Evolutionary conservation across 108 stramenopile species (phyloP), one percentile per base, ranked within the genome.

Genomic region (Skeletonema grethae): DNA sequence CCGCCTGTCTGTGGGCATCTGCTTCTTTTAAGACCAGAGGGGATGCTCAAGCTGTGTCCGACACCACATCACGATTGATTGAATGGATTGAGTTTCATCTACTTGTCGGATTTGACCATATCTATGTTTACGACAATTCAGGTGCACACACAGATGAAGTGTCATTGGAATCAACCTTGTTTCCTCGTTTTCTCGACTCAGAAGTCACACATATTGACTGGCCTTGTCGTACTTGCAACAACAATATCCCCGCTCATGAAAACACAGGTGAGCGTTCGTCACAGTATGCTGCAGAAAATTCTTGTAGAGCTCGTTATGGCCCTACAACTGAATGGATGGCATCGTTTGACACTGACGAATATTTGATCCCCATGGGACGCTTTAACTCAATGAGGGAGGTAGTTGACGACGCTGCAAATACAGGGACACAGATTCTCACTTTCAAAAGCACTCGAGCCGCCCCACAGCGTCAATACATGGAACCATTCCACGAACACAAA

Each of bases 31-130:
- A 75, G 43, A 67, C 83, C 75, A 71, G 93, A 35, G 88, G 93
- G 31, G 73, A 70, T 36, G 85, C 75, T 30, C 60, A 79, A 28
- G 43, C 73, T 8, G 73, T 88, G 4, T 63, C 65, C 11, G 89
- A 90, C 70, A 88, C 89, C 11, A 45, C 57, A 18, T 45, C 24
- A 35, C 73, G 94, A 57, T 48, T 90, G 57, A 70, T 70, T 7
- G 94, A 95, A 77, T 95, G 94, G 94, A 82, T 95, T 46, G 85
- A 85, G 64, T 95, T 88, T 81, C 89, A 95, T 67, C 64, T 90
- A 22, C 62, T 91, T 72, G 87, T 82, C 0, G 86, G 86, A 3
- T 87, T 90, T 55, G 94, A 95, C 82, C 94, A 92, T 62, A 82
- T 95, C 18, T 82, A 84, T 71, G 75, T 95, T 6, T 95, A 90